Evolutionary conservation across 306 rosid species (phyloP), one percentile per base, ranked within the genome.

Genomic region (Pyrus betulifolia): DNA sequence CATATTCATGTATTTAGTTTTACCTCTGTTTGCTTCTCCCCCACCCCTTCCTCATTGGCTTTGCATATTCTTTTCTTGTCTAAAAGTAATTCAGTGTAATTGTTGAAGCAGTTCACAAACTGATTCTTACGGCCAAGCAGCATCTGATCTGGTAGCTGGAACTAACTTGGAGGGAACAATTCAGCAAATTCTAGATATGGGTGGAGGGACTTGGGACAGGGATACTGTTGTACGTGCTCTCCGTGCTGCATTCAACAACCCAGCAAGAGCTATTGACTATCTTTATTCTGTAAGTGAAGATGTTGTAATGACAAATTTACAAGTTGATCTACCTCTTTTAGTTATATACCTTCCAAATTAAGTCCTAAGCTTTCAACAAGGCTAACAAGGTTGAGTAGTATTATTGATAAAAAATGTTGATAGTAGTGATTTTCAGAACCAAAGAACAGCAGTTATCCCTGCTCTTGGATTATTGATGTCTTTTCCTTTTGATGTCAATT

Each of bases 181-280:
- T 70, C 91, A 94, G 81, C 97, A 91, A 80, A 91, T 94, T 58
- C 87, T 94, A 78, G 96, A 87, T 54, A 85, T 94, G 87, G 98
- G 98, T 60, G 98, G 94, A 42, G 98, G 97, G 35, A 86, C 85
- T 71, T 94, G 98, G 98, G 97, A 94, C 57, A 90, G 94, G 82
- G 98, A 91, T 62, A 91, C 91, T 74, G 98, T 94, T 70, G 76
- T 87, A 40, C 91, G 93, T 54, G 97, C 98, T 72, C 92, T 94
- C 69, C 94, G 97, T 27, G 94, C 98, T 85, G 97, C 98, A 51
- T 94, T 42, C 81, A 94, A 94, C 83, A 94, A 94, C 85, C 98
- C 98, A 21, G 98, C 87, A 83, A 91, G 98, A 82, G 97, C 97
- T 62, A 87, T 93, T 80, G 98, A 93, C 80, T 93, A 91, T 85